phyloP scores from a whole-genome alignment of 768 basidiomycete species.

The Termitomyces bulborhizus region DNA sequence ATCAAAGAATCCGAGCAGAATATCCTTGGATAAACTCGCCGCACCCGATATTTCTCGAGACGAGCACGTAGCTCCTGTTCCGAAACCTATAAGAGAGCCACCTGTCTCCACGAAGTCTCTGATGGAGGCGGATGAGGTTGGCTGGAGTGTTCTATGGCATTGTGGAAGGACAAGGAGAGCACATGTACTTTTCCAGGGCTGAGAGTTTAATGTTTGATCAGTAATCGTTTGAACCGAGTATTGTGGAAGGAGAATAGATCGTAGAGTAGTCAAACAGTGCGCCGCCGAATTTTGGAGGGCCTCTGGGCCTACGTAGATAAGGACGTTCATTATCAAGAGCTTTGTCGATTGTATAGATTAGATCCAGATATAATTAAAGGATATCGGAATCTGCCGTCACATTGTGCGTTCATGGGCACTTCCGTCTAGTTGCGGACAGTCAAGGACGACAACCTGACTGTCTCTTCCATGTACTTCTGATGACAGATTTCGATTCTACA shows the following conservation, averaged over 20 bases:
- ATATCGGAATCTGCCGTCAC: background rate
- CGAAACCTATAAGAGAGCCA: constrained; percentile 65
- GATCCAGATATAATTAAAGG: background rate
- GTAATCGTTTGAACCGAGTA: constrained; percentile 75
- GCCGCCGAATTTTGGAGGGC: constrained; percentile 39
- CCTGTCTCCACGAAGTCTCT: constrained; percentile 58
- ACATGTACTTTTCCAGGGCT: constrained; percentile 76
- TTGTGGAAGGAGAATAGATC: constrained; percentile 55
- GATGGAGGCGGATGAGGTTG: constrained; percentile 38
- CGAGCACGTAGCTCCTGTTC: constrained; percentile 44
- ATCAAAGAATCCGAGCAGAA: constrained; percentile 31
- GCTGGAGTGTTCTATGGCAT: constrained; percentile 36
- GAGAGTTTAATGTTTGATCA: constrained; percentile 45
- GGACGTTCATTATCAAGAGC: constrained; percentile 54
- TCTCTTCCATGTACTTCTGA: no score
- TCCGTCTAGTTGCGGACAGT: no score
- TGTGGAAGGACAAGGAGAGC: constrained; percentile 78
- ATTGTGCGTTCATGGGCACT: no score
- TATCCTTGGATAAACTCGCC: constrained; percentile 17
- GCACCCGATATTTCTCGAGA: constrained; percentile 19
- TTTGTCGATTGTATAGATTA: background rate
- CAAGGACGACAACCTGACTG: no score
- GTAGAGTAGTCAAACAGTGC: constrained; percentile 40
- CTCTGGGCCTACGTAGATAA: constrained; percentile 65
- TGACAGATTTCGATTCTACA: no score